Evolutionary conservation across 371 early-diverging fungal species (phyloP), one percentile per base, ranked within the genome.

Genomic region (Apophysomyces sp.): DNA sequence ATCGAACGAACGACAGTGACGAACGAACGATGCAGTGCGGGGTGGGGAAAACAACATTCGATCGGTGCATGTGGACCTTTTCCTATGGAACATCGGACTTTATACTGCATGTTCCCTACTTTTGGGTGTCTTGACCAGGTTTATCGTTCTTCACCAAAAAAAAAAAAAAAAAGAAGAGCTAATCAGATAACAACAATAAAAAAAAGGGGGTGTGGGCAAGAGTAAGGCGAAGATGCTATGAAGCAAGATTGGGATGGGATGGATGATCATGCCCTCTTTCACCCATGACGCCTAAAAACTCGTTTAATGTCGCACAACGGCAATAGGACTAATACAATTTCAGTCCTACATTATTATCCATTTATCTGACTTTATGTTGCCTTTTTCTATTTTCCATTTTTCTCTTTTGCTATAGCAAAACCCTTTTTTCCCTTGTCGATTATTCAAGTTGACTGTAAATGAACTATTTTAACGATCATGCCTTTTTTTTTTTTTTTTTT

Each of bases 261-360:
- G 21, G 44, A 44, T 44, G 44, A 44, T 44, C 44, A 44, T 44
- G 44, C 21, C 44, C 24, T 44, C 21, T 44, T 44, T 44, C 11
- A 44, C 44, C 44, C 44, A 44, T 44, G 44, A 44, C 44, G 44
- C 44, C 24, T 18, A 21, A 44, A 44, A 44, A n/a, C 34, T 34
- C 21, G 44, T 44, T 44, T 44, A 44, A 44, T 44, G 44, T 44
- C 44, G 44, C 21, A 44, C 44, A 21, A 44, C 44, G 44, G 21
- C 44, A 44, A 44, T 44, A 44, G 44, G 7, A 18, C 44, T 44
- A 44, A 44, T 26, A 44, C 44, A 44, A 44, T 44, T 44, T 44
- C 44, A 44, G 27, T 44, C 44, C 44, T 44, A 44, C 44, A 44
- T 44, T 44, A 44, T 44, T 44, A 21, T 44, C 44, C 44, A 44